Base-by-base conservation (phyloP, 805 yeast species). In the Starmerella bombicola region DNA sequence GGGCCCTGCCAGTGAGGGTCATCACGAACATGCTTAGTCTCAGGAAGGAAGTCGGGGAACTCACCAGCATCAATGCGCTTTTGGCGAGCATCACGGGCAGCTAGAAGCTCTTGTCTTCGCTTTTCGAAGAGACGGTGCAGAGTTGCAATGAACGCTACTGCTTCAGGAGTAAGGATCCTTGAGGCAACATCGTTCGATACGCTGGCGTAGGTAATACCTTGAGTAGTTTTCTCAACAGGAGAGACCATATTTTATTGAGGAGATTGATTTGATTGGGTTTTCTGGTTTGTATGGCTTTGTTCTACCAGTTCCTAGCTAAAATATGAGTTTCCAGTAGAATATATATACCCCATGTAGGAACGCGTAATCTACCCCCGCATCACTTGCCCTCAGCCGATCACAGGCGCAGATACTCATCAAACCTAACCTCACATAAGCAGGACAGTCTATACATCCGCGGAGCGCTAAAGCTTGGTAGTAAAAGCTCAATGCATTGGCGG, bases 1-100 rank as follows among this genome's bases (percentile, higher is more conserved):
- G 83, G 78, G 25, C 82, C 83, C 45, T 73, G 74, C 83, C 83
- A 76, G 31, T 74, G 66, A 26, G 76, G 70, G 57, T 77, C 79
- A 33, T 76, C 72, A 54, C 83, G 68, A 52, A 77, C 71, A 55
- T 67, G 57, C 46, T 61, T 63, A 33, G 83, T 77, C 56, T 76
- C 79, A 18, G 80, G 79, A 46, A 77, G 62, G 58, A 77, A 77
- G 53, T 73, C 76, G n/a, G 82, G 83, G 52, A 77, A 64, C 48
- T 65, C 67, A 42, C 83, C 83, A 26, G 62, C 66, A 49, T 76
- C 81, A 52, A 80, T 65, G 47, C 65, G 64, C 43, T 54, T 59
- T 61, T 76, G 82, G 45, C 71, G 71, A 35, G 58, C 65, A 43
- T 66, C 70, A 52, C 83, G 69, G 53, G 70, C 69, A 25, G 65